Evolutionary conservation across 2,329 filamentous ascomycete species (phyloP).

Genomic region (Talaromyces islandicus): DNA sequence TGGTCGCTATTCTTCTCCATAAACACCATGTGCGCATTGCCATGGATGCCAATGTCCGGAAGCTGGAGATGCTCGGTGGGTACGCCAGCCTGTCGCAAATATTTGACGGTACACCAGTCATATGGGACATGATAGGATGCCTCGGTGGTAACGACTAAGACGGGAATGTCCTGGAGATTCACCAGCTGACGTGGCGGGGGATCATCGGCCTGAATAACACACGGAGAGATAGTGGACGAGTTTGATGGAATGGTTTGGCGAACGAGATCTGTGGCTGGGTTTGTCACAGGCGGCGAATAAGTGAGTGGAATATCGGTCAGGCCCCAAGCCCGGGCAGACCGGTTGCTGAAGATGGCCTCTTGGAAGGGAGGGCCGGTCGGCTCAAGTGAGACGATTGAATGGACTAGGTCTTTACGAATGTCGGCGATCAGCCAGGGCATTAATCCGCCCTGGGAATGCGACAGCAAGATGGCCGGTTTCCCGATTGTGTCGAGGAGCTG

Average conservation of each 20-base stretch:
- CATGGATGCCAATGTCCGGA: conserved; percentile 37
- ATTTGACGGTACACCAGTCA: conserved; percentile 50
- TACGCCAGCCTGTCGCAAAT: conserved; percentile 48
- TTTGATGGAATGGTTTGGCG: conserved; percentile 15
- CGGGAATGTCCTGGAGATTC: conserved; percentile 44
- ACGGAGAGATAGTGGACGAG: conserved; percentile 23
- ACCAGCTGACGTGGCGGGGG: conserved; percentile 38
- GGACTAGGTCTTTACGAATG: conserved; percentile 40
- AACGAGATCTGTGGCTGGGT: conserved; percentile 30
- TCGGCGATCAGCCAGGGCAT: conserved; percentile 47
- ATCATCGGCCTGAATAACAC: conserved; percentile 30
- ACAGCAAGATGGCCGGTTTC: conserved; percentile 38
- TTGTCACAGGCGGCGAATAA: conserved; percentile 39
- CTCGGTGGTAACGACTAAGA: conserved; percentile 46
- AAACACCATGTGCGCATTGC: conserved; percentile 52
- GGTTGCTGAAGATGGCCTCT: conserved; percentile 35
- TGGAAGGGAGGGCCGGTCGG: conserved; percentile 48
- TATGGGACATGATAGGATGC: conserved; percentile 48
- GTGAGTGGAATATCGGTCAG: conserved; percentile 45
- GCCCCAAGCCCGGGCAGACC: conserved; percentile 37
- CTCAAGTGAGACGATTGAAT: conserved; percentile 46
- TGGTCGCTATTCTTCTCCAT: conserved; percentile 46
- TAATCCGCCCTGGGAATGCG: conserved; percentile 44
- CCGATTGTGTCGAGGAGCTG: conserved; percentile 41
- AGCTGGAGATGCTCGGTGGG: conserved; percentile 40